Conservation (phyloP, 2,329 filamentous ascomycete genomes). For the Talaromyces albobiverticillius region DNA sequence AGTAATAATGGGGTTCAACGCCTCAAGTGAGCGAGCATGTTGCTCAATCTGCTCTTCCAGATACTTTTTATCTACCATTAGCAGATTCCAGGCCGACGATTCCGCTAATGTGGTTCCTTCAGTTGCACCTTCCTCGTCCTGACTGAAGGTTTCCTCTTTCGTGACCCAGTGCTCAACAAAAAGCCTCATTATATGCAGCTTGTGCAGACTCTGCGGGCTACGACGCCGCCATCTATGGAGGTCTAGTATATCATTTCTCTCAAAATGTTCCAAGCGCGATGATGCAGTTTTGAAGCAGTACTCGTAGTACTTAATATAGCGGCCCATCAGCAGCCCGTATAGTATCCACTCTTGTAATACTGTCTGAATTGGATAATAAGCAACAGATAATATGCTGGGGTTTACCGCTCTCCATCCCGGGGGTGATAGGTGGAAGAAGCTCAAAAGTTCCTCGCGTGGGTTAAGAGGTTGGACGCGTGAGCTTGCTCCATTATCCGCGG, state of each 20-base stretch:
- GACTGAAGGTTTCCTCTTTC: not conserved
- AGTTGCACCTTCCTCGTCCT: not conserved
- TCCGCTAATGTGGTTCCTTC: not conserved
- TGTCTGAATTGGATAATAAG: not conserved
- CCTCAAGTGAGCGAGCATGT: not conserved
- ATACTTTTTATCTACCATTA: not conserved
- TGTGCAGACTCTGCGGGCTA: not conserved
- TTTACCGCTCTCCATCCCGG: not conserved
- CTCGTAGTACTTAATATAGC: not conserved
- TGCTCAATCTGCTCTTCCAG: not conserved
- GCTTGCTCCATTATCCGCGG: not conserved
- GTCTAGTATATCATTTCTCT: not conserved
- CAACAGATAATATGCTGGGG: not conserved
- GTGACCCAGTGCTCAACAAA: not conserved
- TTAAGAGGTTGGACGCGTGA: not conserved
- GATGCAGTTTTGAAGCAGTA: not conserved
- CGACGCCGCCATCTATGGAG: not conserved
- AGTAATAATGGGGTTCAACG: conserved; percentile 1
- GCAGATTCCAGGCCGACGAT: not conserved
- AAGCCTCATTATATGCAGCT: not conserved
- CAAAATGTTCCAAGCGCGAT: not conserved
- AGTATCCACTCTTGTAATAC: not conserved
- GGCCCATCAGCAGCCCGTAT: not conserved
- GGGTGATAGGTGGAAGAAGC: not conserved
- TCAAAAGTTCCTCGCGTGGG: not conserved